Conservation (phyloP, 1,284 basidiomycete species). For the Ustilago xerochloae region DNA sequence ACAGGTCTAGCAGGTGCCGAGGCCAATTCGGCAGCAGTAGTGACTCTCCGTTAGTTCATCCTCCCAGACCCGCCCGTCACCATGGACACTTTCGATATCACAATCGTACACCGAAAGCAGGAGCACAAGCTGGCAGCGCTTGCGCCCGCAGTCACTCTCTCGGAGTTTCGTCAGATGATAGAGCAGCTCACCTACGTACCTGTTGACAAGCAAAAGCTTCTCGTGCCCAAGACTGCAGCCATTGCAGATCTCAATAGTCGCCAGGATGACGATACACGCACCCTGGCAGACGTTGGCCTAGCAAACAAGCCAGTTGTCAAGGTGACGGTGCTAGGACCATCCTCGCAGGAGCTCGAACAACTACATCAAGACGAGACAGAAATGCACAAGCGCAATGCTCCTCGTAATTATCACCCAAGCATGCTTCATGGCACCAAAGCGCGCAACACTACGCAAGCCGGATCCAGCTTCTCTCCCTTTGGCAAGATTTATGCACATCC, state of each 20-base stretch:
- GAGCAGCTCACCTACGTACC: conserved; percentile 39
- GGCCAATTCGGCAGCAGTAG: too few relatives aligned
- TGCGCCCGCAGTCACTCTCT: conserved; percentile 9
- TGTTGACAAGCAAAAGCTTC: conserved; percentile 50
- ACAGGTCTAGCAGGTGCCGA: too few relatives aligned
- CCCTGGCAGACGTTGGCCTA: conserved; percentile 29
- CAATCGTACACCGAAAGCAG: conserved; percentile 29
- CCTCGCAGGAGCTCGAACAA: conserved; percentile 37
- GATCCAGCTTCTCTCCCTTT: conserved; percentile 38
- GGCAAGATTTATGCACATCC: conserved; percentile 44
- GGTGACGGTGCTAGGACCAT: conserved; percentile 50
- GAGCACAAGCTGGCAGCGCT: conserved; percentile 17
- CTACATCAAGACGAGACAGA: conserved; percentile 28
- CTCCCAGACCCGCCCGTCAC: not conserved
- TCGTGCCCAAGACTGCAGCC: conserved; percentile 32
- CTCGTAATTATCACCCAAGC: conserved; percentile 59
- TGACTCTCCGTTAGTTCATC: too few relatives aligned
- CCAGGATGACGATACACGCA: conserved; percentile 6
- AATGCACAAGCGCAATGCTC: conserved; percentile 42
- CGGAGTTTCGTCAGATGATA: conserved; percentile 34
- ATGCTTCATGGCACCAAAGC: conserved; percentile 48
- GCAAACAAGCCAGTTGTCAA: conserved; percentile 8
- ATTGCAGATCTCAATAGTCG: conserved; percentile 31
- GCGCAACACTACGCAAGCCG: conserved; percentile 33
- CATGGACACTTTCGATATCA: conserved; percentile 18